Evolutionary conservation across 257 asterid species (phyloP), one percentile per base, ranked within the genome.

Genomic region (Capsicum baccatum): DNA sequence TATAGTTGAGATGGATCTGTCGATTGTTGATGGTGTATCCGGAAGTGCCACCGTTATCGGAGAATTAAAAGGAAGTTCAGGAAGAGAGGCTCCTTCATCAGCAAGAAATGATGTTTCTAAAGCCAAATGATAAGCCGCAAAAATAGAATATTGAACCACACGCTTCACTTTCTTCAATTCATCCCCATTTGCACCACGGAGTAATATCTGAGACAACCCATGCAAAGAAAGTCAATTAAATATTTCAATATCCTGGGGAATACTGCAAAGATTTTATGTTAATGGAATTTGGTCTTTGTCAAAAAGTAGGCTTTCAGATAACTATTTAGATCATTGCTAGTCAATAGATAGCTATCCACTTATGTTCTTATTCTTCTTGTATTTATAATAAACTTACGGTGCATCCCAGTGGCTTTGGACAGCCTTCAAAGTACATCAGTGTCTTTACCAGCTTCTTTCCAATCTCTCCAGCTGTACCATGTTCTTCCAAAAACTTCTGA

Each of bases 61-160:
- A 85, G 97, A 87, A 86, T 88, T 89, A 85, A 91, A 85, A 78
- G 97, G 94, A 84, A 94, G 88, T 82, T 91, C 93, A 80, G 98
- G 98, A 86, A 96, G 86, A 82, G 97, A 91, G 87, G 99, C 98
- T 84, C 99, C 99, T 89, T 96, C 99, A 83, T 96, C 98, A 86
- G 98, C 99, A 82, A 96, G 98, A 89, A 96, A 94, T 83, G 98
- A 96, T 62, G 99, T 96, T 89, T 96, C 99, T 87, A 96, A 83
- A 84, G 98, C 99, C 88, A 96, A 89, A 91, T 96, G 99, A 88
- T 96, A 96, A 84, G 99, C 99, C 1, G 99, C 98, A 66, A 96
- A 96, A 85, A 96, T 86, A 86, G 98, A 98, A 91, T 96, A 96
- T 86, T 93, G 99, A 83, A 96, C 87, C 62, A 94, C 96, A 79